A percentile compares a stretch with the other conserved stretches of the same genome.
Evolutionary conservation across 495 filamentous ascomycete genomes (phyloP).

Genomic region (Penicillium goetzii): DNA sequence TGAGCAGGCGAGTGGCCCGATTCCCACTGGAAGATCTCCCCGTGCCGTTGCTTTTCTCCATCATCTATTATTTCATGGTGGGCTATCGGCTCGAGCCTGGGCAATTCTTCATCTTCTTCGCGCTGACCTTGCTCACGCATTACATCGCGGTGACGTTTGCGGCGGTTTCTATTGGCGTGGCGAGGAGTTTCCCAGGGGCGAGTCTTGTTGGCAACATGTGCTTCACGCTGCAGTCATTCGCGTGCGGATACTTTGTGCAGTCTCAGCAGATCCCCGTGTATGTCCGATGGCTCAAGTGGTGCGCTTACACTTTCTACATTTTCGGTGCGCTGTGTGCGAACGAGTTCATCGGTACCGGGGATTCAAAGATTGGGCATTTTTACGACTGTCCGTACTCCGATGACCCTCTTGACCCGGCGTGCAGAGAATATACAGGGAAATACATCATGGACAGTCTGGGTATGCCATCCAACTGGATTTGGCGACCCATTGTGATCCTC

Average conservation of each 20-base stretch:
- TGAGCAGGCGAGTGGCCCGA: constrained; percentile 67
- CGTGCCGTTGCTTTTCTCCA: constrained; percentile 66
- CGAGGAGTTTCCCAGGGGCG: constrained; percentile 64
- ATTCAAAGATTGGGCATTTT: constrained; percentile 50
- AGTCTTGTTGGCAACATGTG: constrained; percentile 67
- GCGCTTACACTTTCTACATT: constrained; percentile 62
- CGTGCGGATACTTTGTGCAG: constrained; percentile 75
- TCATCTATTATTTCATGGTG: constrained; percentile 77
- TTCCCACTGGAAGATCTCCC: constrained; percentile 68
- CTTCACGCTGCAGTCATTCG: constrained; percentile 71
- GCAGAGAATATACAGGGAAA: constrained; percentile 65
- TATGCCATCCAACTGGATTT: constrained; percentile 64
- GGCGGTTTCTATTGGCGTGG: constrained; percentile 59
- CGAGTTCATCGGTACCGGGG: constrained; percentile 61
- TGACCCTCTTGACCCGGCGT: constrained; percentile 59
- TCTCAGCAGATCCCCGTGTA: constrained; percentile 71
- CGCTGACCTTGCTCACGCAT: constrained; percentile 63
- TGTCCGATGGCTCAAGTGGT: constrained; percentile 70
- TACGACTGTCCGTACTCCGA: constrained; percentile 69
- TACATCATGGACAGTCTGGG: constrained; percentile 69
- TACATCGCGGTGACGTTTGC: constrained; percentile 68
- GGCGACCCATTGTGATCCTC: constrained; percentile 62
- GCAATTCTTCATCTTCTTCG: constrained; percentile 72
- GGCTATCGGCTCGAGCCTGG: constrained; percentile 62
- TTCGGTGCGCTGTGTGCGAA: constrained; percentile 70